Percentiles rank a stretch among this genome's conserved stretches.
These are phyloP conservation scores for Pestalotiopsis fici DNA, from an alignment of 2,329 filamentous ascomycete species.

Conservation along the genomic window DNA sequence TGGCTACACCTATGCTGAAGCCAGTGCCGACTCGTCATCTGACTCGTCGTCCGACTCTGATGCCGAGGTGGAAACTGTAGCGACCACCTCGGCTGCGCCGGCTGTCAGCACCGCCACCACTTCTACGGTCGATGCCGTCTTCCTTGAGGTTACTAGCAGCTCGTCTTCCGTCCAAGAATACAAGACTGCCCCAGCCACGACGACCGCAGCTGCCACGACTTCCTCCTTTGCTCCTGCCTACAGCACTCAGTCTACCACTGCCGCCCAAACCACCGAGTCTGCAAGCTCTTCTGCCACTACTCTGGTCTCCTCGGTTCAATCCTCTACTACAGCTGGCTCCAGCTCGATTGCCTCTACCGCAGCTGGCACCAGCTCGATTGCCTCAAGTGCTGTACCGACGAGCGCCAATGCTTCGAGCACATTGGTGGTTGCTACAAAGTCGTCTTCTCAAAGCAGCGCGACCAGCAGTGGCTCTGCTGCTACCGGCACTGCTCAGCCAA, in stretches of 20 bases:
- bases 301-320: not conserved
- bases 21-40: not conserved
- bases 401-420: not conserved
- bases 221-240: not conserved
- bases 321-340: not conserved
- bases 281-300: not conserved
- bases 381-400: not conserved
- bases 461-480: not conserved
- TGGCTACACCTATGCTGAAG: not conserved
- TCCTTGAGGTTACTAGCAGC: slow-evolving; percentile 1
- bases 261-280: not conserved
- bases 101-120: not conserved
- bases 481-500: not conserved
- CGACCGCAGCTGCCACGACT: not conserved
- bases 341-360: not conserved
- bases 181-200: not conserved
- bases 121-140: not conserved
- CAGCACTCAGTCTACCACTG: not conserved
- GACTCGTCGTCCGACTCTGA: no score
- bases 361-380: not conserved
- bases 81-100: not conserved
- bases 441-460: not conserved
- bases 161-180: slow-evolving; percentile 1
- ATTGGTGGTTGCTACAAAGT: not conserved
- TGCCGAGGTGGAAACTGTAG: not conserved